Conservation (phyloP, 2,329 filamentous ascomycete species). For the Leptographium wingfieldii region DNA sequence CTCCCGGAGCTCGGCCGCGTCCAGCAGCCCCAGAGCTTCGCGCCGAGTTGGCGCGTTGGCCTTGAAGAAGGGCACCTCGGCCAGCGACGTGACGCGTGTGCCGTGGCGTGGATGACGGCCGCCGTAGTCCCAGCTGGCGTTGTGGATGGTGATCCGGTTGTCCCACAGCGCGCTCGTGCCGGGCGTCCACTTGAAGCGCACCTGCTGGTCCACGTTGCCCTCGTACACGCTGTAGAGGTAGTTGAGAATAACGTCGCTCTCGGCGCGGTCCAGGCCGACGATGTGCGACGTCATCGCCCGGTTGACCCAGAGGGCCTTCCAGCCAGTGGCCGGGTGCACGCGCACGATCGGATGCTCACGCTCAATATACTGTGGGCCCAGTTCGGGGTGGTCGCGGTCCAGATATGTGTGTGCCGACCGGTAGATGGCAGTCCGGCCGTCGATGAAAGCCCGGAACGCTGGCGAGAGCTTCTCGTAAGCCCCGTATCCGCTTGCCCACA, state of each 20-base stretch:
- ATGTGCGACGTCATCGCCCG: slow-evolving; percentile 56
- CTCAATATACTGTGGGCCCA: slow-evolving; percentile 54
- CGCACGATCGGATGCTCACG: slow-evolving; percentile 56
- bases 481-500: slow-evolving; percentile 59
- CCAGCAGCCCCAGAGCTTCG: slow-evolving; percentile 51
- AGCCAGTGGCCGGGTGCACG: slow-evolving; percentile 57
- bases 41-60: slow-evolving; percentile 51
- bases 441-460: slow-evolving; percentile 56
- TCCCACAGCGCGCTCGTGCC: slow-evolving; percentile 58
- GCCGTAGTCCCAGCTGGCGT: slow-evolving; percentile 62
- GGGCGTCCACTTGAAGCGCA: slow-evolving; percentile 59
- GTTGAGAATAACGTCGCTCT: slow-evolving; percentile 54
- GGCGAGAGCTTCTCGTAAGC: slow-evolving; percentile 65
- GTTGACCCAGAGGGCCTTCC: slow-evolving; percentile 64
- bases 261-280: slow-evolving; percentile 53
- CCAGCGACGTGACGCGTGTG: slow-evolving; percentile 57
- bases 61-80: slow-evolving; percentile 59
- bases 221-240: slow-evolving; percentile 60
- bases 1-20: slow-evolving; percentile 32
- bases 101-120: slow-evolving; percentile 56
- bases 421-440: slow-evolving; percentile 53
- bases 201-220: slow-evolving; percentile 57
- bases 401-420: slow-evolving; percentile 54
- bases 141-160: slow-evolving; percentile 63
- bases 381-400: slow-evolving; percentile 46